These are phyloP conservation scores for Pseudogymnoascus sp. DNA, from an alignment of 2,329 filamentous ascomycete genomes.

Conservation along the genomic window DNA sequence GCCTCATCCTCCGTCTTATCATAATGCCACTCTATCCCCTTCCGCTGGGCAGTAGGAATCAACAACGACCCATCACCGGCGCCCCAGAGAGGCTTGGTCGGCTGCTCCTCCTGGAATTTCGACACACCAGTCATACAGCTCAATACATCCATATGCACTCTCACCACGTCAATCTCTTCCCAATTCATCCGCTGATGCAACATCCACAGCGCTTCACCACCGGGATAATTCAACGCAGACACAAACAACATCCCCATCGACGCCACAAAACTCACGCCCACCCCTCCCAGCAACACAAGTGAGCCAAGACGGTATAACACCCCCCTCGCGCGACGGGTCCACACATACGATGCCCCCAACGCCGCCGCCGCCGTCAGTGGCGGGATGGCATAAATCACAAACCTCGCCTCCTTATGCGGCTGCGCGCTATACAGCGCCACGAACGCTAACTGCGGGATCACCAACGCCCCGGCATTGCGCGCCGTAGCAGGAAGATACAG, in stretches of 20 bases:
- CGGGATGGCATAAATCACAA: conserved; percentile 83
- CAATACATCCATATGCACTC: conserved; percentile 57
- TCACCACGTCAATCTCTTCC: conserved; percentile 27
- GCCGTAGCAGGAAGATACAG: conserved; percentile 41
- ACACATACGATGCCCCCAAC: conserved; percentile 64
- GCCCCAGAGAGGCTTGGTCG: conserved; percentile 17
- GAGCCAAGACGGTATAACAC: conserved; percentile 47
- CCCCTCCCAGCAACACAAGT: conserved; percentile 48
- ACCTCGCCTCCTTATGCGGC: conserved; percentile 93
- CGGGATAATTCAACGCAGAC: conserved; percentile 89
- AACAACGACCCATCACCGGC: too few relatives aligned
- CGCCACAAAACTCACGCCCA: conserved; percentile 50
- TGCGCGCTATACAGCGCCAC: conserved; percentile 75
- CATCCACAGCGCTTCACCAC: conserved; percentile 65
- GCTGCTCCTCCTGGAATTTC: conserved; percentile 50
- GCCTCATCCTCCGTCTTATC: conserved; percentile 55
- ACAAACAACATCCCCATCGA: conserved; percentile 64
- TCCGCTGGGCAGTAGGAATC: too few relatives aligned
- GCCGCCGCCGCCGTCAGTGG: conserved; percentile 71
- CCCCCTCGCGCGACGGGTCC: conserved; percentile 56
- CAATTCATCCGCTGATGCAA: conserved; percentile 39
- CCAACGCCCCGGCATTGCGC: conserved; percentile 39
- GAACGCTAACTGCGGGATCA: conserved; percentile 64
- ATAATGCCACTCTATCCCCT: conserved; percentile 31
- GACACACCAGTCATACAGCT: conserved; percentile 66